These are phyloP conservation scores for Camelina sativa DNA, from an alignment of 345 rosid genomes.

Conservation along the genomic window DNA sequence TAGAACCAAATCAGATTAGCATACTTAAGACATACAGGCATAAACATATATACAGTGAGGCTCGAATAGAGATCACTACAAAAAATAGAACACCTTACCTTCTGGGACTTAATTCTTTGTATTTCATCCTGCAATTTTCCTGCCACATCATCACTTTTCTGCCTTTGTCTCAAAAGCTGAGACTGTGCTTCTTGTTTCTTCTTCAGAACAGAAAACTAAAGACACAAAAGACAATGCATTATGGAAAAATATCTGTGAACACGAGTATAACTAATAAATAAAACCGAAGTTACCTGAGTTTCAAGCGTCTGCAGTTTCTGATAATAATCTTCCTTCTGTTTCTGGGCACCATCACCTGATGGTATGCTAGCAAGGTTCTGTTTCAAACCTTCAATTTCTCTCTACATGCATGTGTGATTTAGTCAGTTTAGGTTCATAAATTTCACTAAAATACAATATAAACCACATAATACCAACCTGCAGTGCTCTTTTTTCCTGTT, in stretches of 20 bases:
- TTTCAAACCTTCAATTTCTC: conserved; percentile 85
- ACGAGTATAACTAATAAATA: conserved; percentile 14
- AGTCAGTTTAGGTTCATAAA: conserved; percentile 7
- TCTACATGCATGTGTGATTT: conserved; percentile 54
- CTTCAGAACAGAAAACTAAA: conserved; percentile 82
- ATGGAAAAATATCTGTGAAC: background rate
- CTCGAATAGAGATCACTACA: background rate
- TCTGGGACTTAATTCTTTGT: conserved; percentile 84
- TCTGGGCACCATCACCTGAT: conserved; percentile 84
- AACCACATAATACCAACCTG: conserved; percentile 59
- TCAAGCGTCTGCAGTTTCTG: conserved; percentile 90
- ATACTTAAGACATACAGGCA: conserved; percentile 1
- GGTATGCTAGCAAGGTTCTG: conserved; percentile 73
- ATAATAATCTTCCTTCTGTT: conserved; percentile 80
- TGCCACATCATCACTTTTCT: conserved; percentile 93
- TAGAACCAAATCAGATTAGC: conserved; percentile 17
- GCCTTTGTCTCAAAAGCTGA: conserved; percentile 92
- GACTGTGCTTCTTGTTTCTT: conserved; percentile 98
- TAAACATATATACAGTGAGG: background rate
- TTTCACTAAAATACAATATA: conserved; percentile 6
- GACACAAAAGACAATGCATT: conserved; percentile 15
- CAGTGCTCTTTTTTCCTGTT: conserved; percentile 76
- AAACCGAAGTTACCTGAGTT: conserved; percentile 65
- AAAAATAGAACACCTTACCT: conserved; percentile 50
- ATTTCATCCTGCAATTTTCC: conserved; percentile 86